Evolutionary conservation across 2,329 filamentous ascomycete species (phyloP).

Genomic region (Colletotrichum sp.): DNA sequence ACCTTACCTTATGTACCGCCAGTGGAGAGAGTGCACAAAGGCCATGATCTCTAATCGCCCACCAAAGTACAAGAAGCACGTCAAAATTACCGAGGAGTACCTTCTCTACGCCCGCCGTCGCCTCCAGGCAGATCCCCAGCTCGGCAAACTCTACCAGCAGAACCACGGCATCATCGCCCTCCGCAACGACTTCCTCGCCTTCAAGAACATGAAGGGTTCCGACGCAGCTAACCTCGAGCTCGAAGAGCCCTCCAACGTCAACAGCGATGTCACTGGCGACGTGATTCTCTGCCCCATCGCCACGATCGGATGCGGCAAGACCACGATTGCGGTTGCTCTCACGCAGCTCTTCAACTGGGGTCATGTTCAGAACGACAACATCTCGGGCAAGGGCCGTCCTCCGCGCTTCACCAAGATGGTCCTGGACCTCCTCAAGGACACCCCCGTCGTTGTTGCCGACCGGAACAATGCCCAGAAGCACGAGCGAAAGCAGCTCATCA

Average conservation of each 20-base stretch:
- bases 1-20: constrained; percentile 97
- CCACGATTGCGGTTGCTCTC: constrained; percentile 84
- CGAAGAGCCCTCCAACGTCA: constrained; percentile 48
- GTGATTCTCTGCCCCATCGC: constrained; percentile 89
- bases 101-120: constrained; percentile 79
- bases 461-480: constrained; percentile 91
- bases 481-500: constrained; percentile 87
- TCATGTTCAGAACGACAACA: constrained; percentile 96
- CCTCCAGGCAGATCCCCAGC: constrained; percentile 69
- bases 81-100: constrained; percentile 90
- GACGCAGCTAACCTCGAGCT: constrained; percentile 84
- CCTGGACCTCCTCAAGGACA: constrained; percentile 65
- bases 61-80: constrained; percentile 85
- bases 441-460: constrained; percentile 84
- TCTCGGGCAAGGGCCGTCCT: constrained; percentile 78
- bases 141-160: constrained; percentile 75
- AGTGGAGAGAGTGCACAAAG: constrained; percentile 98
- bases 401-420: constrained; percentile 78
- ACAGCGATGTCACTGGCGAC: constrained; percentile 64
- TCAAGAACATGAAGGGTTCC: constrained; percentile 83
- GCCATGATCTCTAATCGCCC: constrained; percentile 77
- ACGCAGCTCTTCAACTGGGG: constrained; percentile 88
- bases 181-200: constrained; percentile 84
- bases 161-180: constrained; percentile 97
- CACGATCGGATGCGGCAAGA: constrained; percentile 96